These are phyloP conservation scores for Pachyrhizus erosus DNA, from an alignment of 306 rosid genomes.

Conservation along the genomic window DNA sequence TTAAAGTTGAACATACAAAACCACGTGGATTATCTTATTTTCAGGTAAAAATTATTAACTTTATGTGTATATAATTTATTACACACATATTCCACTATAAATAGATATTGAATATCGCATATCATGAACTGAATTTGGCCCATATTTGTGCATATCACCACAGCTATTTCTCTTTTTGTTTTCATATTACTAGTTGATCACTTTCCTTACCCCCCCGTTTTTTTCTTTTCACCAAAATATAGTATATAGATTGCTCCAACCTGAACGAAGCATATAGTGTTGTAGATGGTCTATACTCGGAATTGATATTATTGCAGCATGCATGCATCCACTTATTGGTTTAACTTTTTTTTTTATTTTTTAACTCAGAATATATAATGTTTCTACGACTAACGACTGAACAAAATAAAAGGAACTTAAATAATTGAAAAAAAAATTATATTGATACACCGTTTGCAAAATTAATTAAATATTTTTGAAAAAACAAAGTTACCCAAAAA, in stretches of 20 bases:
- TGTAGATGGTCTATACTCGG: neutral
- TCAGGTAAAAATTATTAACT: constrained; percentile 9
- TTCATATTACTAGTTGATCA: neutral
- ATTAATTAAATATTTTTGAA: neutral
- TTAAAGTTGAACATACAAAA: neutral
- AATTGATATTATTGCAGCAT: neutral
- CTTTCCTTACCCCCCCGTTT: neutral
- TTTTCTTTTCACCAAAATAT: neutral
- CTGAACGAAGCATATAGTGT: neutral
- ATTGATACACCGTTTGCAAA: neutral
- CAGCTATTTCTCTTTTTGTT: neutral
- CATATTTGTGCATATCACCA: neutral
- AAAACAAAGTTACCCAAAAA: neutral
- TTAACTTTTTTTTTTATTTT: neutral
- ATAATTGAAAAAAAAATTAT: neutral
- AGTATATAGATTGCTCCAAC: neutral
- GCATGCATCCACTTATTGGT: neutral
- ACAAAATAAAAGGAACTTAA: neutral
- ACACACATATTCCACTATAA: neutral
- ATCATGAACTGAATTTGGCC: constrained; percentile 24
- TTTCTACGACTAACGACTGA: neutral
- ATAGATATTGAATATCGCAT: neutral
- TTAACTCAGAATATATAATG: neutral
- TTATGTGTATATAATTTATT: neutral
- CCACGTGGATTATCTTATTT: constrained; percentile 7